Conservation (phyloP, 106 monocot species). For the Dendrobium huoshanense region DNA sequence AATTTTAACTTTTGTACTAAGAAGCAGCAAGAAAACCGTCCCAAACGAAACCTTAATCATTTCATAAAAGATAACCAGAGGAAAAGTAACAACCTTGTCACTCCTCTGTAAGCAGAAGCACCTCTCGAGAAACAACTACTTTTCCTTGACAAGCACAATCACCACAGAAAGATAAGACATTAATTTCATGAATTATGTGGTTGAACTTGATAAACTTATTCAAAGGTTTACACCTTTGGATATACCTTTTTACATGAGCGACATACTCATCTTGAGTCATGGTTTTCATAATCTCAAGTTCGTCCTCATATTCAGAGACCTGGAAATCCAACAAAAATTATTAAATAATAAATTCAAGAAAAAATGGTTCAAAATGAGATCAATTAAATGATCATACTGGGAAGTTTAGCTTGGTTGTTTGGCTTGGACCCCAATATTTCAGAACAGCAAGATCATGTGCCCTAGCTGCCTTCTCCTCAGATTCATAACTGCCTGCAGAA, state of each 20-base stretch:
- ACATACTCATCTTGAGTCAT: conserved; percentile 72
- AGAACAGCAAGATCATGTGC: conserved; percentile 72
- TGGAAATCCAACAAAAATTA: conserved; percentile 1
- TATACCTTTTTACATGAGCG: conserved; percentile 51
- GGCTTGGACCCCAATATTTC: conserved; percentile 51
- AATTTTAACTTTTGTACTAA: too few species aligned
- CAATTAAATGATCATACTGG: conserved; percentile 24
- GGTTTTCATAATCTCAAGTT: conserved; percentile 48
- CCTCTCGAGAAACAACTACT: conserved; percentile 72
- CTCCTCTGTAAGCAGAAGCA: conserved; percentile 55
- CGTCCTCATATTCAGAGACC: conserved; percentile 55
- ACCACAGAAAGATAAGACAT: background rate
- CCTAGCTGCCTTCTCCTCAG: conserved; percentile 62
- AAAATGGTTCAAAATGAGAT: background rate
- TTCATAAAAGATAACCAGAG: background rate
- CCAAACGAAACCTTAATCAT: background rate
- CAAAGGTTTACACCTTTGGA: background rate
- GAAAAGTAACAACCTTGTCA: conserved; percentile 39
- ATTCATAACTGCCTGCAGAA: conserved; percentile 52
- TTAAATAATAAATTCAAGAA: background rate
- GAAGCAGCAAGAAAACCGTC: too few species aligned
- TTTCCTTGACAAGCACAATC: conserved; percentile 24
- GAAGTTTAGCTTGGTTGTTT: conserved; percentile 52
- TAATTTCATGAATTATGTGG: background rate
- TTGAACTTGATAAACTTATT: background rate